These are phyloP conservation scores for Penicillium coprophilum DNA, from an alignment of 495 filamentous ascomycete genomes.

Conservation along the genomic window DNA sequence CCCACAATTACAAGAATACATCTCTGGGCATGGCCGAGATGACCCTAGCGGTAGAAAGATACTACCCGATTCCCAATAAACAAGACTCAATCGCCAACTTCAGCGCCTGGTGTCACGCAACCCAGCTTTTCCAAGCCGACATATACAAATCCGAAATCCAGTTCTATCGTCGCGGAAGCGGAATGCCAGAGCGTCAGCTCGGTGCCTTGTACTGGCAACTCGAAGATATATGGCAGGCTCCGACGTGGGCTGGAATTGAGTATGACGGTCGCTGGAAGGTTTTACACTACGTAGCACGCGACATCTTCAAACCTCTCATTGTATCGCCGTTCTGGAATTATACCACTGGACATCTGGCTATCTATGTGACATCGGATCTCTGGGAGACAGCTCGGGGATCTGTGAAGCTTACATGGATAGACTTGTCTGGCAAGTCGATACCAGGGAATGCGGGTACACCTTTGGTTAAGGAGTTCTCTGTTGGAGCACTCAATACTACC, in stretches of 20 bases:
- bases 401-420: conserved; percentile 41
- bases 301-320: conserved; percentile 62
- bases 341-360: conserved; percentile 51
- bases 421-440: conserved; percentile 39
- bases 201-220: conserved; percentile 70
- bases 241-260: conserved; percentile 65
- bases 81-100: conserved; percentile 60
- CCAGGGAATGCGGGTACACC: conserved; percentile 34
- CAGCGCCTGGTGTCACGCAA: conserved; percentile 66
- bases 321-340: conserved; percentile 62
- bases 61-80: conserved; percentile 63
- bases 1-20: conserved; percentile 38
- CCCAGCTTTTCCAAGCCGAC: conserved; percentile 68
- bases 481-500: conserved; percentile 63
- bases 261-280: conserved; percentile 67
- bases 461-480: conserved; percentile 41
- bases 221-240: conserved; percentile 69
- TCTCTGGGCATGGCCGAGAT: conserved; percentile 59
- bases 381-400: conserved; percentile 38
- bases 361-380: conserved; percentile 57
- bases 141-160: conserved; percentile 63
- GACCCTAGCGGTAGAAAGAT: conserved; percentile 58
- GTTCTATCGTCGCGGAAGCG: conserved; percentile 64
- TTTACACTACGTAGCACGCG: conserved; percentile 58
- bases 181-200: conserved; percentile 58